These are phyloP conservation scores for Oleoguttula mirabilis DNA, from an alignment of 495 filamentous ascomycete species.

Conservation along the genomic window DNA sequence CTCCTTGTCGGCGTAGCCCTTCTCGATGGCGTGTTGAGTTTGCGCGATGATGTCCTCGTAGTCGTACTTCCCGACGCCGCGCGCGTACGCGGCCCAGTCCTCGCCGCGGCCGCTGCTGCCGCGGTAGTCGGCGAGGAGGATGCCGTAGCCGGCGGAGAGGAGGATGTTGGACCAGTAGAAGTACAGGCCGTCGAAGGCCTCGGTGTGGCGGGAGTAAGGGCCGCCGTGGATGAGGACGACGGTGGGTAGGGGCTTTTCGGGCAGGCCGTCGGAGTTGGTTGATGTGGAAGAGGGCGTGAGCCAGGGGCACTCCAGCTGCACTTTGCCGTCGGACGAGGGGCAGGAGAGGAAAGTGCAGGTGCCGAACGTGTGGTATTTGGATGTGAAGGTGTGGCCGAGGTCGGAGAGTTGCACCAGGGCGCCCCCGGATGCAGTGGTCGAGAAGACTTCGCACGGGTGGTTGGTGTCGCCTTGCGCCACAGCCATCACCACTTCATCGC, in stretches of 20 bases:
- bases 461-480: conserved; percentile 8
- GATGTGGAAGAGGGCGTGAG: not conserved
- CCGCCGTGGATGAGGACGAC: conserved; percentile 30
- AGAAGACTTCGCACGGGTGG: conserved; percentile 11
- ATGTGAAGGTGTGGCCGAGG: conserved; percentile 1
- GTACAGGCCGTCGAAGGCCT: conserved; percentile 22
- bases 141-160: conserved; percentile 25
- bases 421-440: conserved; percentile 10
- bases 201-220: conserved; percentile 24
- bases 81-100: conserved; percentile 22
- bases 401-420: conserved; percentile 10
- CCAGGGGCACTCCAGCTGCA: conserved; percentile 5
- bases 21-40: conserved; percentile 22
- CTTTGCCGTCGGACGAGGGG: conserved; percentile 3
- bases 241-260: conserved; percentile 22
- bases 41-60: conserved; percentile 27
- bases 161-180: conserved; percentile 23
- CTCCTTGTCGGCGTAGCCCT: conserved; percentile 22
- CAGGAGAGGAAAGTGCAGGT: conserved; percentile 6
- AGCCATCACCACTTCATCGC: conserved; percentile 14
- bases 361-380: not conserved
- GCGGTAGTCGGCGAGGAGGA: conserved; percentile 28
- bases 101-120: conserved; percentile 26
- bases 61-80: conserved; percentile 22
- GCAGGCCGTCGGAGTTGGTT: not conserved